Conservation (phyloP, 805 yeast species). For the Schwanniomyces pseudopolymorphus region DNA sequence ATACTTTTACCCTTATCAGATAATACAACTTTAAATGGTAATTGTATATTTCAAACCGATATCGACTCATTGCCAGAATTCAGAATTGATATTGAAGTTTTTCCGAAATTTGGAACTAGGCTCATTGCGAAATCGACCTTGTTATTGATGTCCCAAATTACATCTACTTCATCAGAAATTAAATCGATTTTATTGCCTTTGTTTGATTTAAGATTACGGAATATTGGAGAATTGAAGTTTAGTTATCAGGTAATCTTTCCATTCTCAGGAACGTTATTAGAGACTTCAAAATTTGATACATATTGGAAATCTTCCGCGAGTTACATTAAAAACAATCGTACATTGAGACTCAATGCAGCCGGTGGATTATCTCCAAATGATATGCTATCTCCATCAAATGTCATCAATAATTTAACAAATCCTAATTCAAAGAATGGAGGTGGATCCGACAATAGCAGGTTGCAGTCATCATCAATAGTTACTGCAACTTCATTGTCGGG, state of each 20-base stretch:
- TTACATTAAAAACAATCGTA: constrained; percentile 35
- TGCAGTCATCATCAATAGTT: constrained; percentile 59
- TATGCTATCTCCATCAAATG: constrained; percentile 35
- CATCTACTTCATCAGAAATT: constrained; percentile 40
- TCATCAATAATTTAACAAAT: constrained; percentile 11
- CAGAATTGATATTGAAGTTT: constrained; percentile 81
- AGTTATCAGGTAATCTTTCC: constrained; percentile 84
- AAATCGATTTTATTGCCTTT: constrained; percentile 61
- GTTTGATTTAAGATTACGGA: constrained; percentile 75
- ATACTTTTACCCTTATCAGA: constrained; percentile 75
- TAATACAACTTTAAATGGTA: constrained; percentile 46
- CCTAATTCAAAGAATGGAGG: constrained; percentile 9
- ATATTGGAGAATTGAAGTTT: constrained; percentile 78
- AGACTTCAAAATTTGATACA: constrained; percentile 89
- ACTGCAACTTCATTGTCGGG: constrained; percentile 91
- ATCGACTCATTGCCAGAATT: constrained; percentile 61
- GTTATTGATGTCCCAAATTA: constrained; percentile 49
- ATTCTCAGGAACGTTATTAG: constrained; percentile 79
- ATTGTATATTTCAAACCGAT: constrained; percentile 82
- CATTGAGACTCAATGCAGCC: constrained; percentile 31
- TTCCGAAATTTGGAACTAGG: constrained; percentile 93
- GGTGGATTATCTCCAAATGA: constrained; percentile 43
- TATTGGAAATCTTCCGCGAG: constrained; percentile 91
- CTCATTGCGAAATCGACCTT: constrained; percentile 87
- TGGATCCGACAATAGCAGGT: constrained; percentile 10